Evolutionary conservation across 1,139 yeast species (phyloP), one percentile per base, ranked within the genome.

Genomic region (Suhomyces kunorum): DNA sequence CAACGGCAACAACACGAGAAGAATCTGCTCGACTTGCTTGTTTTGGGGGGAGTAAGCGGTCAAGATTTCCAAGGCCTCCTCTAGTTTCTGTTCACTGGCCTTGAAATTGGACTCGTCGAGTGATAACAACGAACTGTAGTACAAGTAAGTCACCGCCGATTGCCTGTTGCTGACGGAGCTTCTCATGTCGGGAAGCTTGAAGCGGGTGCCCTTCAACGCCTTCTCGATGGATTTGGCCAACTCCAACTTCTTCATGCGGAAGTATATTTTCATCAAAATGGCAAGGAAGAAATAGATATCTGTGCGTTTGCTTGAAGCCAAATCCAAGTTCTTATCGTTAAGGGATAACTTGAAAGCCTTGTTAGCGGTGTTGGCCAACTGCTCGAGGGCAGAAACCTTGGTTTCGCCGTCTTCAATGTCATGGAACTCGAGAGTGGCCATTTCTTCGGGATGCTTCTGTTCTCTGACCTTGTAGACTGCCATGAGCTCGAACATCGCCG

Each of bases 211-310:
- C 25, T 68, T 74, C 33, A 89, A 65, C 2, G 90, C 96, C 57
- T 83, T 82, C 43, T 87, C 81, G 42, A 88, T 74, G 39, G 88
- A 85, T 51, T 82, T 83, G 13, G 95, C 94, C 54, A 89, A 74
- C 46, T 89, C 88, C 35, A 79, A 68, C 52, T 86, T 87, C 41
- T 78, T 74, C 53, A 89, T 68, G 51, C 71, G 70, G 64, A 86
- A 82, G 64, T 89, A 90, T 13, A 85, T 72, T 50, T 79, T 79
- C 55, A 90, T 80, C 45, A 90, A 75, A 45, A 82, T 74, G 26
- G 85, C 83, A 29, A 88, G 79, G 57, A 89, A 84, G 58, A 76
- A 82, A 58, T 85, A 87, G 18, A 87, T 82, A 38, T 85, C 88
- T 50, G 68, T 65, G 49, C 83, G 72, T 53, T 87, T 85, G 42